Evolutionary conservation across 2,329 filamentous ascomycete species (phyloP).

Genomic region (Calycina herbarum): DNA sequence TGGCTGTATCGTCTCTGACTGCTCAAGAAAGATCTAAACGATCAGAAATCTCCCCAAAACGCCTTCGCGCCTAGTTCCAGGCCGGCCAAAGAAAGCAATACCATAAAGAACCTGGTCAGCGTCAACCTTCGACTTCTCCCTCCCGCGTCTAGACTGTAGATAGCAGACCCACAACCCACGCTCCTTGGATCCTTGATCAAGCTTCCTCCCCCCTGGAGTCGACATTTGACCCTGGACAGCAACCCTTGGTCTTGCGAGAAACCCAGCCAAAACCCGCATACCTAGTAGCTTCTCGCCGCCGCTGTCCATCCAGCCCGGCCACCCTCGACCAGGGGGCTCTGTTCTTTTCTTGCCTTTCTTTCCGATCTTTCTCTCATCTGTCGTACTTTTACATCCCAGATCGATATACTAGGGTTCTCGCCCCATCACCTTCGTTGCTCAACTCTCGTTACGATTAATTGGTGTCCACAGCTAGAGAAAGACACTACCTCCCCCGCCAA

Average conservation of each 20-base stretch:
- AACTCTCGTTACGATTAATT: constrained; percentile 1
- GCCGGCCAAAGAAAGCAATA: too few relatives aligned
- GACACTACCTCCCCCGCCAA: background rate
- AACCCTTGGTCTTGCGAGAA: background rate
- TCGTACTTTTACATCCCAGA: constrained; percentile 6
- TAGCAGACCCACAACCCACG: background rate
- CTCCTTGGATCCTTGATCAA: background rate
- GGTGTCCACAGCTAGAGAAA: constrained; percentile 4
- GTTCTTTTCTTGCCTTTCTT: constrained; percentile 2
- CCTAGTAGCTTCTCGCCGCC: background rate
- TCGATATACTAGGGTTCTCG: constrained; percentile 13
- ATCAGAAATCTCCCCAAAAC: background rate
- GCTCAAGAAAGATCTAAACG: background rate
- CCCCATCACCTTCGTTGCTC: constrained; percentile 11
- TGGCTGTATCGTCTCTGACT: constrained; percentile 5
- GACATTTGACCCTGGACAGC: background rate
- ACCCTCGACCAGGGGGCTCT: background rate
- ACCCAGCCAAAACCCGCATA: background rate
- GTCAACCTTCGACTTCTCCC: background rate
- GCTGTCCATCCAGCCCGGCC: background rate
- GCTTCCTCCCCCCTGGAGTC: background rate
- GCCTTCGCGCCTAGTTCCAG: background rate
- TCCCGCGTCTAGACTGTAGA: background rate
- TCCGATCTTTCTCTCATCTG: background rate
- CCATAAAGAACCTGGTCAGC: background rate